These are phyloP conservation scores for Monascus purpureus DNA, from an alignment of 495 filamentous ascomycete species.

Conservation along the genomic window DNA sequence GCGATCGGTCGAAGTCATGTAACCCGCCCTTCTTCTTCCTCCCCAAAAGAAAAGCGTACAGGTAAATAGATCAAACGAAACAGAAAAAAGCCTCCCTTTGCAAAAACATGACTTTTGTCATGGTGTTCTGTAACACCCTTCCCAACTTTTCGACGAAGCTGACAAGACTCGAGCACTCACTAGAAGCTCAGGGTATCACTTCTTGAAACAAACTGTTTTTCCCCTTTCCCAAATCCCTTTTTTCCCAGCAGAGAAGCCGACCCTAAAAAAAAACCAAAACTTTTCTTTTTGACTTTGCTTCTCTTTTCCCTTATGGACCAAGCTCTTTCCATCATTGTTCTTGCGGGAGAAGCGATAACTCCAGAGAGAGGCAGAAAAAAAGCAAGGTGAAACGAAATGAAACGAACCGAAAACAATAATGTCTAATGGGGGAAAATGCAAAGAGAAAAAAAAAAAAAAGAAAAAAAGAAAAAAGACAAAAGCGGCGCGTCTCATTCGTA, in stretches of 20 bases:
- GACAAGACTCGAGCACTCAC: neutral
- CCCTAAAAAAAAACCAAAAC: constrained; percentile 1
- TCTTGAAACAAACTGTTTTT: no score
- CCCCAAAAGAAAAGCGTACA: neutral
- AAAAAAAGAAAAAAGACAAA: constrained; percentile 1
- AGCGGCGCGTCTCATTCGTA: neutral
- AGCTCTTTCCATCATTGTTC: constrained; percentile 1
- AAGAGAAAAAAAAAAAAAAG: constrained; percentile 2
- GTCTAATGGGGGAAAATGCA: no score
- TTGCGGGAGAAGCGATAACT: neutral
- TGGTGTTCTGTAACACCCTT: neutral
- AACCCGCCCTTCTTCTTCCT: constrained; percentile 7
- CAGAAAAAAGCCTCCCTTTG: constrained; percentile 1
- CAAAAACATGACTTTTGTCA: neutral
- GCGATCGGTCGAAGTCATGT: constrained; percentile 10
- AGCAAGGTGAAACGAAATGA: neutral
- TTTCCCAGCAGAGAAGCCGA: neutral
- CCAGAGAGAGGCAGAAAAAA: neutral
- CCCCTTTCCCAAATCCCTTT: no score
- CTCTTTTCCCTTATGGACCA: neutral
- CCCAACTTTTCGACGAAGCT: neutral
- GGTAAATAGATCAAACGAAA: constrained; percentile 1
- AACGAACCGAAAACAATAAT: no score
- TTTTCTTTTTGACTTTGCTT: neutral
- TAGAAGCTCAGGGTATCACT: no score